Conservation (phyloP, 805 yeast genomes). For the Monosporozyma aerobia region DNA sequence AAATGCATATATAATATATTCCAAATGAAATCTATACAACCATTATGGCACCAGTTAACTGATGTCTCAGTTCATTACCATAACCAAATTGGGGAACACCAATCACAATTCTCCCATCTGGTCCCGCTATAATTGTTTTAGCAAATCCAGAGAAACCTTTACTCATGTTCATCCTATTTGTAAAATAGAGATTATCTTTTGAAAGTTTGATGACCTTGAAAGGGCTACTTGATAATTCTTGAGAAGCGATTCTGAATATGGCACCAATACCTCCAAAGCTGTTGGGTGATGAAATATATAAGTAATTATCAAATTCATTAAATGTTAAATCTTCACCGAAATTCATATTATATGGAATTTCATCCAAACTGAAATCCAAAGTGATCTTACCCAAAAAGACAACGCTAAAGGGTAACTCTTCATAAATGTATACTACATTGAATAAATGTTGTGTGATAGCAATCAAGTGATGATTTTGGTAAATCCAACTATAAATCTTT, state of each 20-base stretch:
- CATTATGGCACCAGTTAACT: slow-evolving; percentile 28
- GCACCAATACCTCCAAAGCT: slow-evolving; percentile 31
- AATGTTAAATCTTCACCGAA: slow-evolving; percentile 23
- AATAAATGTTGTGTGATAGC: slow-evolving; percentile 20
- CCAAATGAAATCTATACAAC: background rate
- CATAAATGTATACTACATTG: slow-evolving; percentile 15
- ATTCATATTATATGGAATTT: slow-evolving; percentile 27
- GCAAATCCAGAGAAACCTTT: slow-evolving; percentile 40
- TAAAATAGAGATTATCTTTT: background rate
- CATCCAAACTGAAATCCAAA: slow-evolving; percentile 7
- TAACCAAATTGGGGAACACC: slow-evolving; percentile 34
- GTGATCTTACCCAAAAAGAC: background rate
- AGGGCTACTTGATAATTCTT: slow-evolving; percentile 5
- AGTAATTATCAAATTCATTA: slow-evolving; percentile 8
- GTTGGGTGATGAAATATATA: slow-evolving; percentile 39
- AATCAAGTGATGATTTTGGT: slow-evolving; percentile 8
- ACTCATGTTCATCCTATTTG: slow-evolving; percentile 5
- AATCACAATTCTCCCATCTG: slow-evolving; percentile 26
- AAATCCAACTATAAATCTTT: slow-evolving; percentile 8
- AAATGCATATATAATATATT: background rate
- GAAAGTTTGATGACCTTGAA: background rate
- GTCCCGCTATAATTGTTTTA: slow-evolving; percentile 24
- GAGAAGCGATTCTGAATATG: slow-evolving; percentile 35
- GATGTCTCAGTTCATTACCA: slow-evolving; percentile 20
- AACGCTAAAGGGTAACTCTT: slow-evolving; percentile 8